phyloP scores from a whole-genome alignment of 2,329 filamentous ascomycete species.

The Aureobasidium sp. region DNA sequence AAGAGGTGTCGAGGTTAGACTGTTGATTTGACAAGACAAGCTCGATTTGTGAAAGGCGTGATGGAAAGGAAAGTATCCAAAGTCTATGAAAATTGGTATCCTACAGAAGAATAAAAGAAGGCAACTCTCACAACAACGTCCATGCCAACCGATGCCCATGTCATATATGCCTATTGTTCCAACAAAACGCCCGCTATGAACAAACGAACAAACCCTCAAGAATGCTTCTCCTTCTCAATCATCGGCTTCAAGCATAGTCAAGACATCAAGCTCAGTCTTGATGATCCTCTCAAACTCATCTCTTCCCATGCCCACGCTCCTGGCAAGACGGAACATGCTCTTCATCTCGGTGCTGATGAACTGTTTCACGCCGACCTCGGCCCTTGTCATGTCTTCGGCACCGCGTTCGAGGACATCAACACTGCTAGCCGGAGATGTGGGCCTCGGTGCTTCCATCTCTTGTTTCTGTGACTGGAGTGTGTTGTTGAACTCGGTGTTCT shows the following conservation, averaged over 20 bases:
- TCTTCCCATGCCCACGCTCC: conserved; percentile 61
- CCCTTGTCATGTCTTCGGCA: conserved; percentile 40
- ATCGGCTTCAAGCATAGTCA: conserved; percentile 58
- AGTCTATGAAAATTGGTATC: not conserved
- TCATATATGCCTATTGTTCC: not conserved
- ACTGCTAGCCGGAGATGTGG: conserved; percentile 36
- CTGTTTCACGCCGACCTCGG: conserved; percentile 66
- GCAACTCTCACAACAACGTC: not conserved
- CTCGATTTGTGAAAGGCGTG: too few species aligned
- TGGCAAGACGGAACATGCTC: conserved; percentile 64
- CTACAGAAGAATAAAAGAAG: not conserved
- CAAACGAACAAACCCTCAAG: not conserved
- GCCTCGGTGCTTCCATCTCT: conserved; percentile 44
- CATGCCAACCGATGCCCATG: not conserved
- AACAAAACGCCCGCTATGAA: not conserved
- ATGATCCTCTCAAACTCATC: conserved; percentile 68
- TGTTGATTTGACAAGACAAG: too few species aligned
- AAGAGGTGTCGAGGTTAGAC: not conserved
- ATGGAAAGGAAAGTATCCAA: not conserved
- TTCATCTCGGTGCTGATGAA: conserved; percentile 70
- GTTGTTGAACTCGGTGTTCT: not conserved
- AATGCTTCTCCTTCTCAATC: conserved; percentile 18
- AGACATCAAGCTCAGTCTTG: conserved; percentile 59
- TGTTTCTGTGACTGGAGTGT: conserved; percentile 24
- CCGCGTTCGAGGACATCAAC: conserved; percentile 49